Base-by-base conservation (phyloP, 2,329 filamentous ascomycete genomes). In the Pyrenophora seminiperda region DNA sequence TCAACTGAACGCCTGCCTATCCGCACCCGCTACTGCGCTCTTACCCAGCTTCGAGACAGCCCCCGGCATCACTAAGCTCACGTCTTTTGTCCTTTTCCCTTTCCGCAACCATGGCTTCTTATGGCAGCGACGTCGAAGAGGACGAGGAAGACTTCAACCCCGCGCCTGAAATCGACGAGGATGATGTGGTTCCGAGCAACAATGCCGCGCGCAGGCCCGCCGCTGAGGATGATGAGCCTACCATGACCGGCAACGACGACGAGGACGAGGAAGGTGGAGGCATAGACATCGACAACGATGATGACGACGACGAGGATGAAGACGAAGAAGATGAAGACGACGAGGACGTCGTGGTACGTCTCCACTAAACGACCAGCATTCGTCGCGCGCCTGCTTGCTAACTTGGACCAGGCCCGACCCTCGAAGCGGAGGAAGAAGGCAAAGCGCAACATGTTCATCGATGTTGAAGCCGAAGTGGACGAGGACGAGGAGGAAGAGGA, bases 391-490 rank as follows among this genome's bases (percentile, higher is more conserved):
- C n/a, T 22, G 14, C n/a, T 18, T 53, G 52, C 61, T 70, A 53
- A 72, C 52, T 6, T 30, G 20, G 17, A 46, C 27, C 62, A 86
- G 82, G 81, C 81, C 50, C 84, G 90, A 67, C 89, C 90, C 48
- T 84, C 88, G 64, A 97, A 97, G 75, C 89, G 92, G 50, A 76
- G 81, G 68, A 87, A 86, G 72, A 85, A 84, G 71, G 85, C 89
- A 59, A 83, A 83, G 58, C 85, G 90, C 57, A 90, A 90, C 63
- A 87, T 88, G 67, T 97, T 97, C 84, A 86, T 99, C 76, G 94
- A 99, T 85, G 90, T 93, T 67, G 94, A 99, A 80, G 94, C 94
- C 72, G 94, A 97, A 76, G 94, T 99, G 62, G 94, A 97, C 68
- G 94, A 89, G 51, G 86, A 96, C 58, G 93, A 97, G 41, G 69